phyloP scores from a whole-genome alignment of 495 filamentous ascomycete species.

The Lentithecium fluviatile region DNA sequence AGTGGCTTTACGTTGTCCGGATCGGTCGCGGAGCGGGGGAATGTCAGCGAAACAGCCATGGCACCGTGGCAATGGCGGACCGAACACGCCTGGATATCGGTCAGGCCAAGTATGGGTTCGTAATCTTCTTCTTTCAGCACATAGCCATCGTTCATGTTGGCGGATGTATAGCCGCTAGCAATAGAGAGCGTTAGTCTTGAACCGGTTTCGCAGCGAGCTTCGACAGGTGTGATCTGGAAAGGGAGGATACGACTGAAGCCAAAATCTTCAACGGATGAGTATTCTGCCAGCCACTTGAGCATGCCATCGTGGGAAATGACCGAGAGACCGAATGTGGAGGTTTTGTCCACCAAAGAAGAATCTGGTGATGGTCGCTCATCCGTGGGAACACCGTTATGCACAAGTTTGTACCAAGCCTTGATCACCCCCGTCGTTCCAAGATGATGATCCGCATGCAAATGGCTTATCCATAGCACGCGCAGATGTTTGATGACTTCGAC shows the following conservation, averaged over 20 bases:
- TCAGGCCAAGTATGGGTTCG: conserved; percentile 43
- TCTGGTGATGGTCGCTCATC: not conserved
- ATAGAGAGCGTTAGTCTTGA: conserved; percentile 5
- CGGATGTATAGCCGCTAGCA: no score
- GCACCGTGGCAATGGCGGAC: conserved; percentile 81
- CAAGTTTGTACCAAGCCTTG: conserved; percentile 67
- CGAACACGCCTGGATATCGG: conserved; percentile 54
- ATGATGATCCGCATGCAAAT: conserved; percentile 95
- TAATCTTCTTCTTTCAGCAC: conserved; percentile 12
- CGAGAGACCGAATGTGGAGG: conserved; percentile 51
- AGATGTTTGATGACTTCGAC: conserved; percentile 72
- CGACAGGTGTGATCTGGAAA: conserved; percentile 37
- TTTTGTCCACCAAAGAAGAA: not conserved
- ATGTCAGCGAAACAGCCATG: conserved; percentile 72
- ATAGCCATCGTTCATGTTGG: not conserved
- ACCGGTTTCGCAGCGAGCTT: not conserved
- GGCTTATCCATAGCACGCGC: conserved; percentile 87
- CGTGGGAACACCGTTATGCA: conserved; percentile 35
- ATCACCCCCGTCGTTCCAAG: conserved; percentile 77
- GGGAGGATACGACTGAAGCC: conserved; percentile 63
- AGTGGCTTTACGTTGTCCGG: conserved; percentile 46
- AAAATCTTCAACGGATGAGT: conserved; percentile 71
- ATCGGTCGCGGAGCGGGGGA: conserved; percentile 46
- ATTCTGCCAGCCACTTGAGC: conserved; percentile 73
- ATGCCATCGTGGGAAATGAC: conserved; percentile 65